Percentiles rank a stretch among this genome's conserved stretches.
Evolutionary conservation across 805 yeast species (phyloP).

Genomic region (Nakazawaea laoshanensis): DNA sequence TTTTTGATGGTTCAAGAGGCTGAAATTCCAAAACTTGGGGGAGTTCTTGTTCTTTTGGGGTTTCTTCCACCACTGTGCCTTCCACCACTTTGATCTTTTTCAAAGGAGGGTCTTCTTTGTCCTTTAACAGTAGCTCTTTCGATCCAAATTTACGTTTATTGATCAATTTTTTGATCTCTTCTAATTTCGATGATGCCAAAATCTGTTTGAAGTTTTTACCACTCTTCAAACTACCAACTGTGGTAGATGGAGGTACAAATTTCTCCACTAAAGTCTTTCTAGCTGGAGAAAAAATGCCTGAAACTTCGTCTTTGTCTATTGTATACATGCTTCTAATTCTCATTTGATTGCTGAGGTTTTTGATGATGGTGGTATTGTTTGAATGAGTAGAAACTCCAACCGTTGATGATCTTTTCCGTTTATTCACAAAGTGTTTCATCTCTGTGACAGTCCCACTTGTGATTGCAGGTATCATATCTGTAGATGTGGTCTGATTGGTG

Average conservation of each 20-base stretch:
- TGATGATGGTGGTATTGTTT: conserved; percentile 9
- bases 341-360: conserved; percentile 15
- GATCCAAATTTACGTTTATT: conserved; percentile 5
- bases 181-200: conserved; percentile 9
- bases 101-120: not conserved
- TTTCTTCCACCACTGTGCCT: not conserved
- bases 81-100: conserved; percentile 7
- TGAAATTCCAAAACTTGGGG: not conserved
- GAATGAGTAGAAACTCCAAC: conserved; percentile 6
- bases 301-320: conserved; percentile 16
- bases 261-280: conserved; percentile 9
- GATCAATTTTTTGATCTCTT: conserved; percentile 9
- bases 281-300: conserved; percentile 22
- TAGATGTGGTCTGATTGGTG: conserved; percentile 9
- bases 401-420: conserved; percentile 22
- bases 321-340: conserved; percentile 13
- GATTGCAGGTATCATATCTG: conserved; percentile 14
- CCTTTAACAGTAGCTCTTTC: not conserved
- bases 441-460: conserved; percentile 22
- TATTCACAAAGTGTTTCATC: conserved; percentile 10
- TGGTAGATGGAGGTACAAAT: conserved; percentile 9
- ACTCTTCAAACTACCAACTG: conserved; percentile 8
- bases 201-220: conserved; percentile 7
- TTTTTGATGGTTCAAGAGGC: not conserved
- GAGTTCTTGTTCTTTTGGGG: not conserved